Evolutionary conservation across 1,139 yeast species (phyloP).

Genomic region (Geotrichum aggregatum): DNA sequence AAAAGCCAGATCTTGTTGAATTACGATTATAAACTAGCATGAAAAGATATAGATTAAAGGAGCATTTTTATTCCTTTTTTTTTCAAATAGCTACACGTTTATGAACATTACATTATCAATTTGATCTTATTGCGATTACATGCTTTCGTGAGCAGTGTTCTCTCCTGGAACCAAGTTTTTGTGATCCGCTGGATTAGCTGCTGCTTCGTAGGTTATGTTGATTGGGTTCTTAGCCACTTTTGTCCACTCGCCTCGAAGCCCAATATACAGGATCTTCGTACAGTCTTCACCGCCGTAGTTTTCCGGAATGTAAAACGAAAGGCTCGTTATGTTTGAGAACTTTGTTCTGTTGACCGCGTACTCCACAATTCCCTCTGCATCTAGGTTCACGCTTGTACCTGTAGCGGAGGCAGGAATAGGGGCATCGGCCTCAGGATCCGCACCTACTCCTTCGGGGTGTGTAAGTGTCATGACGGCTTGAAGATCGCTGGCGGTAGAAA

Average conservation of each 20-base stretch:
- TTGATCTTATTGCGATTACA: conserved; percentile 15
- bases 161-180: conserved; percentile 47
- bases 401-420: conserved; percentile 33
- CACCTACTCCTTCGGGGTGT: conserved; percentile 57
- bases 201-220: conserved; percentile 75
- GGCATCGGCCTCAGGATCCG: conserved; percentile 28
- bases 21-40: no score
- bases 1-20: no score
- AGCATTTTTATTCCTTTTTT: no score
- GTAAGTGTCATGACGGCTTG: conserved; percentile 52
- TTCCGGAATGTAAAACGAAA: conserved; percentile 64
- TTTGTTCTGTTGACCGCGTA: conserved; percentile 72
- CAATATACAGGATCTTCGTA: conserved; percentile 62
- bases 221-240: conserved; percentile 61
- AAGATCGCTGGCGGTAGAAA: conserved; percentile 52
- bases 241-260: conserved; percentile 75
- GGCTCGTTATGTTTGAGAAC: conserved; percentile 65
- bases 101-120: conserved; percentile 8
- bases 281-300: conserved; percentile 65
- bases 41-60: no score
- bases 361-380: conserved; percentile 64
- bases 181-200: conserved; percentile 91
- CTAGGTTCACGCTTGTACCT: conserved; percentile 30
- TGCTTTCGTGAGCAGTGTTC: conserved; percentile 21
- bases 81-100: conserved; percentile 2